These are phyloP conservation scores for Juncus effusus DNA, from an alignment of 176 grass and related monocot genomes.

Conservation along the genomic window DNA sequence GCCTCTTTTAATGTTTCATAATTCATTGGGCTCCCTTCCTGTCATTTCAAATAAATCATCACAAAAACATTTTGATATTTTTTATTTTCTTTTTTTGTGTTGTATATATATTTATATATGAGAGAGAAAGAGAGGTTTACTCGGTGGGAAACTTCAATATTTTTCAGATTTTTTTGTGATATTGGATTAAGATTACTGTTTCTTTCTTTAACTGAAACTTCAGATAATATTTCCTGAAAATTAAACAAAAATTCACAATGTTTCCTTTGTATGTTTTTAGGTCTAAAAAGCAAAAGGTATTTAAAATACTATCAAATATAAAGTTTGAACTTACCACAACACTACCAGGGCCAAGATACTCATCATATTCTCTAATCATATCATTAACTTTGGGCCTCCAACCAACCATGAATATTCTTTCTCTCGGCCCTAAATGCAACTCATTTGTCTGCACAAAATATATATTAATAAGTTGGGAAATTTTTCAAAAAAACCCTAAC, in stretches of 20 bases:
- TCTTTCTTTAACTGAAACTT: constrained; percentile 74
- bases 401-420: constrained; percentile 76
- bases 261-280: constrained; percentile 19
- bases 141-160: constrained; percentile 76
- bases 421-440: constrained; percentile 71
- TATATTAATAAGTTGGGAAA: no score
- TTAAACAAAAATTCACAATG: constrained; percentile 27
- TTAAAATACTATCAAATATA: constrained; percentile 2
- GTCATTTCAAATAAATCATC: constrained; percentile 6
- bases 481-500: no score
- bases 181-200: constrained; percentile 57
- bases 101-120: constrained; percentile 3
- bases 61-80: constrained; percentile 22
- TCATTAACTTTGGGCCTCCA: constrained; percentile 88
- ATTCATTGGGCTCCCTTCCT: constrained; percentile 87
- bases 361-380: constrained; percentile 95
- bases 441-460: constrained; percentile 58
- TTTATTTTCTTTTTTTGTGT: constrained; percentile 22
- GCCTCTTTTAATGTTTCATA: constrained; percentile 82
- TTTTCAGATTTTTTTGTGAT: constrained; percentile 68
- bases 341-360: constrained; percentile 96
- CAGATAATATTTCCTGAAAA: constrained; percentile 86
- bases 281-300: not conserved
- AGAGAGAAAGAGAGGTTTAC: constrained; percentile 21
- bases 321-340: constrained; percentile 51